Evolutionary conservation across 2,329 filamentous ascomycete species (phyloP), one percentile per base, ranked within the genome.

Genomic region (Scopulariopsis brevicaulis): DNA sequence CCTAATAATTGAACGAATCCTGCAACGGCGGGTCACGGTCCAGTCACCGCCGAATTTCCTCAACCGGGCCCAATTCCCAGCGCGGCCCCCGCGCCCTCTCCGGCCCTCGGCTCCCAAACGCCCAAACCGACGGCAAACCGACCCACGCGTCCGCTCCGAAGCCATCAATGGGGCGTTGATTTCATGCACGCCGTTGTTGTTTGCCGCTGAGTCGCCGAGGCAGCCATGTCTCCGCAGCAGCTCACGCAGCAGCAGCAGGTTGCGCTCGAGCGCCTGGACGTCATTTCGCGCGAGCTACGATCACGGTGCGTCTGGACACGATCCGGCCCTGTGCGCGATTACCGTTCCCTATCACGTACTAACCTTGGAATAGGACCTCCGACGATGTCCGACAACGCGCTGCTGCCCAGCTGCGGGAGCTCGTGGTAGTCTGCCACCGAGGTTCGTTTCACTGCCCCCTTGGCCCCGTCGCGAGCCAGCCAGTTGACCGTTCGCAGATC

Each of bases 201-300:
- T 25, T 46, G 32, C 51, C 25, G 53, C 54, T 59, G 54, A 60
- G 56, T 53, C 40, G 57, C 59, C 58, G 54, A 57, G 51, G 53
- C 14, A 54, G 56, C 51, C 53, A 59, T 59, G 57, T 55, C 57
- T 32, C 51, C 46, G 37, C 53, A 37, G 34, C 43, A 54, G 10
- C 52, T 58, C 51, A 53, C 51, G 22, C 55, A 72, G 64, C 77
- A 77, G 66, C 74, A 78, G 64, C 75, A 77, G 65, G 71, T 81
- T 66, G 78, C 80, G 64, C 72, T 82, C 59, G 77, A 80, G 69
- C 75, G 75, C 63, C 75, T 83, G 57, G 80, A 84, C 58, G 71
- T 74, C 58, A 74, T 82, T 61, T 74, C 77, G 15, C 77, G 78
- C 61, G 80, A 82, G 62, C 72, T 83, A 37, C 77, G 76, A 63